phyloP scores from a whole-genome alignment of 2,329 filamentous ascomycete species.

The Penicillium occitanis region DNA sequence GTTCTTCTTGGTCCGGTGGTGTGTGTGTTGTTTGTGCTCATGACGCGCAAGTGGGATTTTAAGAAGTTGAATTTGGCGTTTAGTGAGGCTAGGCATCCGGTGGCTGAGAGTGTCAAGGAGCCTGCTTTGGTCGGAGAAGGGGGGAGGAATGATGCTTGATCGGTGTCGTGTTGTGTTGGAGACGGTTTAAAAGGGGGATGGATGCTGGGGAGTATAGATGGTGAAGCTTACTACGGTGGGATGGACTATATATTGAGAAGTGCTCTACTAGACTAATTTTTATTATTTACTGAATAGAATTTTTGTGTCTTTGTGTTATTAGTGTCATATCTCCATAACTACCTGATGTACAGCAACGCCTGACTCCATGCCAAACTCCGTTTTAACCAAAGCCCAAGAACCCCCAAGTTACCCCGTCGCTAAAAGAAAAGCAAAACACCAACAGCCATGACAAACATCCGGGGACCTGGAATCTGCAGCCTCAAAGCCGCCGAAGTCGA shows the following conservation, averaged over 20 bases:
- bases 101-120: background rate
- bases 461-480: background rate
- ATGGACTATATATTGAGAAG: background rate
- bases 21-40: constrained; percentile 34
- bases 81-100: constrained; percentile 11
- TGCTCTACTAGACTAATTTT: background rate
- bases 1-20: constrained; percentile 50
- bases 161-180: background rate
- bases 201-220: background rate
- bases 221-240: background rate
- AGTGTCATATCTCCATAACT: background rate
- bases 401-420: background rate
- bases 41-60: constrained; percentile 53
- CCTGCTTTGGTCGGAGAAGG: background rate
- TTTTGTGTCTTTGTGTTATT: background rate
- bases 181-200: background rate
- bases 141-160: background rate
- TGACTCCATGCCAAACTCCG: background rate
- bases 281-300: background rate
- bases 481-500: constrained; percentile 28
- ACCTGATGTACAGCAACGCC: background rate
- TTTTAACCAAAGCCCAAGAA: background rate
- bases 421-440: background rate
- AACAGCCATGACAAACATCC: background rate
- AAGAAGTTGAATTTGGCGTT: constrained; percentile 52